Evolutionary conservation across 2,329 filamentous ascomycete species (phyloP).

Genomic region (Pseudogymnoascus sp.): DNA sequence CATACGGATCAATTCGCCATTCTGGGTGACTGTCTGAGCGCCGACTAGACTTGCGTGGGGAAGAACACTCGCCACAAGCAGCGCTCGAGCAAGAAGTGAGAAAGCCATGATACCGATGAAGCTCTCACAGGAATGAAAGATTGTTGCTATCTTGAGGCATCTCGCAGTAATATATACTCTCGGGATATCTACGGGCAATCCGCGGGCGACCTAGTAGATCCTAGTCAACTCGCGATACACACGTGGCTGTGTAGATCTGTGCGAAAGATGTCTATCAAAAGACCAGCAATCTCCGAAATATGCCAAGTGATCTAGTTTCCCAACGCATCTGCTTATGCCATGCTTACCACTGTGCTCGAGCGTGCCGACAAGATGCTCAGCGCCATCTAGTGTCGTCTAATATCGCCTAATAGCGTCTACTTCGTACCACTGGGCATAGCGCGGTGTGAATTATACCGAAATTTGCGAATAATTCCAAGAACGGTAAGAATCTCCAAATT

Average conservation of each 20-base stretch:
- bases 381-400: too few relatives aligned
- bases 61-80: not conserved
- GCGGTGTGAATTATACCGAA: not conserved
- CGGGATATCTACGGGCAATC: not conserved
- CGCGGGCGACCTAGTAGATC: not conserved
- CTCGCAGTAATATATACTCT: not conserved
- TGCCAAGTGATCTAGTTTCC: not conserved
- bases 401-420: too few relatives aligned
- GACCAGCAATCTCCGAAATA: not conserved
- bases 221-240: not conserved
- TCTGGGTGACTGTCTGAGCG: not conserved
- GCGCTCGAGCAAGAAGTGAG: not conserved
- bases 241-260: not conserved
- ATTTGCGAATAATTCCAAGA: not conserved
- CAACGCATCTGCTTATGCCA: not conserved
- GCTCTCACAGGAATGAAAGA: not conserved
- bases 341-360: not conserved
- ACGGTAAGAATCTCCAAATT: not conserved
- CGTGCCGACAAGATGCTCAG: not conserved
- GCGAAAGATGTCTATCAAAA: not conserved
- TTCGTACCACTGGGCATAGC: not conserved
- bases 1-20: not conserved
- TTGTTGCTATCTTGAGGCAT: not conserved
- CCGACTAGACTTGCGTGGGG: not conserved
- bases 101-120: slow-evolving; percentile 1